Base-by-base conservation (phyloP, 257 asterid species). In the Echites panduratus region DNA sequence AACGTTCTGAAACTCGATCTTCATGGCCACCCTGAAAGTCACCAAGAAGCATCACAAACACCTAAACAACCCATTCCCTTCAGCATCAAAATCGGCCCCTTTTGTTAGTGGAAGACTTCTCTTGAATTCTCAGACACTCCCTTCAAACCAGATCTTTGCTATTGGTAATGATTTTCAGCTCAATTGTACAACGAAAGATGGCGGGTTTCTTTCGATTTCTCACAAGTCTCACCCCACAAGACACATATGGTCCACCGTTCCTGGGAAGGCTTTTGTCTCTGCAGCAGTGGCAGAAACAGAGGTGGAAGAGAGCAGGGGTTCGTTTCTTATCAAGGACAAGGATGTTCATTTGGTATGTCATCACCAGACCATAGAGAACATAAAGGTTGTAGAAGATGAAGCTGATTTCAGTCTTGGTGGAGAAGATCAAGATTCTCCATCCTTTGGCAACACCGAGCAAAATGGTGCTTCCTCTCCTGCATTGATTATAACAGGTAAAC, bases 251-350 rank as follows among this genome's bases (percentile, higher is more conserved):
- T 79, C 94, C 43, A 89, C 97, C 4, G 70, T 87, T 3, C 92
- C 98, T 22, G 97, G 98, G 70, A 89, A 88, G 78, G 89, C 97
- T 69, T 93, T 93, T 79, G 77, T 93, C 11, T 89, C 97, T 27
- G 94, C 96, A 2, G 96, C 96, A 11, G 85, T 81, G 57, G 96
- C 85, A 32, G 96, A 88, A 75, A 89, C 97, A 17, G 96, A 91
- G 79, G 89, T 93, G 45, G 90, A 88, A 68, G 98, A 93, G 78
- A 89, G 98, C 86, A 88, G 98, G 32, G 98, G 98, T 48, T 93
- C 98, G 32, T 91, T 93, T 73, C 79, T 84, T 67, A 81, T 93
- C 73, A 88, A 85, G 47, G 97, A 93, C 75, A 84, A 64, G 52
- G 49, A 80, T 41, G 82, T 88, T 72, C 94, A 85, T 74, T 71